Base-by-base conservation (phyloP, 2,329 filamentous ascomycete genomes). In the Colletotrichum musae region DNA sequence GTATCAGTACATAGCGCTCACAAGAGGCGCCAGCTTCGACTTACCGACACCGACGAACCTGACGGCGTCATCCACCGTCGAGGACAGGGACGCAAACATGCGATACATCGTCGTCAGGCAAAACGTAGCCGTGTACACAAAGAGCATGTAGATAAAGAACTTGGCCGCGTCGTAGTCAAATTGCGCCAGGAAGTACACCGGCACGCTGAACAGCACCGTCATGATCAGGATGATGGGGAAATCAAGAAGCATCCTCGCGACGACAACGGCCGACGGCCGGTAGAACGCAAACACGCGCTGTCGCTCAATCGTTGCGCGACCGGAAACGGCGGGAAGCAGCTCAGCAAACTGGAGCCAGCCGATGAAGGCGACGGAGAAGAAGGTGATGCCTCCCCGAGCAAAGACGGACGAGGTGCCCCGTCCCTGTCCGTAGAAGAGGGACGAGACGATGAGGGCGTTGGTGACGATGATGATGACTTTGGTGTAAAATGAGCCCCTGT, bases 391-490 rank as follows among this genome's bases (percentile, higher is more conserved):
- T 10, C 61, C 58, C 3, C 63, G 58, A 2, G 67, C 48, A n/a
- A 70, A 70, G 1, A 61, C 70, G 0, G 67, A 62, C 1, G 67
- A 63, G 3, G 70, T 71, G 1, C 39, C 63, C 1, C 81, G 72
- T 0, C 86, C 80, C 36, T 93, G 81, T 70, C 93, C 88, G 74
- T 94, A 93, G 80, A 96, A 96, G 18, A 96, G 84, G 2, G 91
- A 93, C 2, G 93, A 92, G 62, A 95, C 91, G 70, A 97, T 93
- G 10, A 97, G 84, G 5, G 79, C 84, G 77, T 93, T 93, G 66
- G 91, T 87, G 66, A 95, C 80, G 74, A 94, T 93, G 76, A 94
- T 94, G 79, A 94, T 92, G 68, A 92, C 86, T 73, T 95, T 96
- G 48, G 93, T 95, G 78, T 90, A 91, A 1, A 96, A 84, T 0